phyloP scores from a whole-genome alignment of 2,329 filamentous ascomycete species.

The Fusarium sp. region DNA sequence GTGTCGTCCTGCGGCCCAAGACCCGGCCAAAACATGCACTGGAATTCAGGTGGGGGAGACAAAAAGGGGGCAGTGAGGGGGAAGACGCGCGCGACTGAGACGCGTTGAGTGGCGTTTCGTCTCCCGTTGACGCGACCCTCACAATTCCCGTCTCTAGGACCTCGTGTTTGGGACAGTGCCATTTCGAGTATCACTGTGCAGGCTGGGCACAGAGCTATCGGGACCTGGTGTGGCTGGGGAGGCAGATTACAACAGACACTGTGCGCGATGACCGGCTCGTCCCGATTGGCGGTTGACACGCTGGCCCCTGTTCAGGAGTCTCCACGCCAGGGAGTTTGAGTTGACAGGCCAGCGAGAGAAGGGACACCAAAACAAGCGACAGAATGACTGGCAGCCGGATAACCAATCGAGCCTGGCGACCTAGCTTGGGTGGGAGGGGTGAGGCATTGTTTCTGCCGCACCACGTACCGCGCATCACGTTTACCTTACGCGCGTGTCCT shows the following conservation, averaged over 20 bases:
- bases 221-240: background rate
- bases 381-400: background rate
- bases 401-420: conserved; percentile 25
- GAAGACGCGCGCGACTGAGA: conserved; percentile 33
- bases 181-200: conserved; percentile 4
- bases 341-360: conserved; percentile 13
- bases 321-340: background rate
- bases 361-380: conserved; percentile 27
- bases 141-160: background rate
- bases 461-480: conserved; percentile 12
- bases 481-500: conserved; percentile 21
- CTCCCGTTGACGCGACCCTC: conserved; percentile 24
- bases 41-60: conserved; percentile 28
- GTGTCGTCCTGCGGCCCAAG: conserved; percentile 28
- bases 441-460: conserved; percentile 6
- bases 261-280: background rate
- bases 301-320: background rate
- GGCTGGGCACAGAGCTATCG: background rate
- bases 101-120: conserved; percentile 40
- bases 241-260: background rate
- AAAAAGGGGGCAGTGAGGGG: conserved; percentile 26
- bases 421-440: conserved; percentile 3
- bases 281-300: conserved; percentile 27
- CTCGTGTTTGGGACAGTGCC: conserved; percentile 10
- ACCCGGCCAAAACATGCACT: conserved; percentile 22